Conservation (phyloP, 1,139 yeast species). For the Suhomyces terraborum region DNA sequence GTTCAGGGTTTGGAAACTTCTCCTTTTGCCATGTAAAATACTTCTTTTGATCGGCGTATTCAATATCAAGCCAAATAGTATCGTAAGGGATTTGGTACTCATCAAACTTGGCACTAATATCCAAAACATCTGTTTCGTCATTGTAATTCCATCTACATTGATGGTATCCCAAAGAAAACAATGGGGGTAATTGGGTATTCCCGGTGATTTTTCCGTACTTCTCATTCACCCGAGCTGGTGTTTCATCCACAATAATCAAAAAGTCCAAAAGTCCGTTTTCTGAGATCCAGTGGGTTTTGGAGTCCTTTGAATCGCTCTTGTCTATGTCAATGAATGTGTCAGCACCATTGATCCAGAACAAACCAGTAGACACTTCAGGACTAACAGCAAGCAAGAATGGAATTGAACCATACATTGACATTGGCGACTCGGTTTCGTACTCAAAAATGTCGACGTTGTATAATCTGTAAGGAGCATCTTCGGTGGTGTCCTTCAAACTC, state of each 20-base stretch:
- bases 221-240: conserved; percentile 60
- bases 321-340: conserved; percentile 86
- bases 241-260: conserved; percentile 63
- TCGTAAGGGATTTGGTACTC: conserved; percentile 79
- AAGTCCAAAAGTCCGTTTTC: conserved; percentile 85
- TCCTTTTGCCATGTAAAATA: conserved; percentile 89
- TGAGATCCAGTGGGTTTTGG: conserved; percentile 86
- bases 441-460: conserved; percentile 94
- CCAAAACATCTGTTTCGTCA: conserved; percentile 79
- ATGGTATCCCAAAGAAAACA: conserved; percentile 85
- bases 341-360: conserved; percentile 92
- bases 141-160: conserved; percentile 94
- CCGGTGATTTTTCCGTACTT: conserved; percentile 80
- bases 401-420: conserved; percentile 94
- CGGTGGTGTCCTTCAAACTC: conserved; percentile 66
- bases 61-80: conserved; percentile 93
- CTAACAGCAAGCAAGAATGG: conserved; percentile 80
- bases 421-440: conserved; percentile 75
- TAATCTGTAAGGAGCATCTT: conserved; percentile 71
- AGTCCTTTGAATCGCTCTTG: conserved; percentile 28
- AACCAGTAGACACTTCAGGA: conserved; percentile 61
- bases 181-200: conserved; percentile 68
- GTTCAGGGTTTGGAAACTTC: conserved; percentile 71
- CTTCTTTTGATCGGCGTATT: conserved; percentile 81
- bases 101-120: conserved; percentile 71